Evolutionary conservation across 306 rosid species (phyloP).

Genomic region (Rosa multiflora): DNA sequence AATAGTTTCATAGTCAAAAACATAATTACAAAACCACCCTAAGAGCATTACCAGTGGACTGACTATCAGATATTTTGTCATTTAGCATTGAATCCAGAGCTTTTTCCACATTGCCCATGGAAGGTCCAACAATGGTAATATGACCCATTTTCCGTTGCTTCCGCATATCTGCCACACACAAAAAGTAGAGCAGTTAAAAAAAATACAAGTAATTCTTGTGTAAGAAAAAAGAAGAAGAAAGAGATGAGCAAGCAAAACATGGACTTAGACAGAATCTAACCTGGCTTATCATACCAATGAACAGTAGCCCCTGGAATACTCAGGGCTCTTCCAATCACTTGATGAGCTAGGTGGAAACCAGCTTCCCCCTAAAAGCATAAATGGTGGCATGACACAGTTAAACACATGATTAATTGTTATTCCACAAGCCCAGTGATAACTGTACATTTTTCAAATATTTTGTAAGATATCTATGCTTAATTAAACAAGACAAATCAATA

Average conservation of each 20-base stretch:
- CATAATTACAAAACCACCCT: neutral
- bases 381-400: neutral
- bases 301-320: slow-evolving; percentile 65
- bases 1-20: neutral
- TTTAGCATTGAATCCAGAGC: slow-evolving; percentile 42
- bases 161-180: slow-evolving; percentile 66
- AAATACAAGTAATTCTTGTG: slow-evolving; percentile 16
- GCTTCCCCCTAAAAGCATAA: slow-evolving; percentile 60
- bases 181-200: neutral
- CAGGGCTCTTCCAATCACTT: slow-evolving; percentile 64
- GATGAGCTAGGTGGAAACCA: slow-evolving; percentile 72
- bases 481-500: too few species aligned
- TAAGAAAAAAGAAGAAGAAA: neutral
- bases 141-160: slow-evolving; percentile 96
- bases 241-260: neutral
- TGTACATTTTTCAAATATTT: neutral
- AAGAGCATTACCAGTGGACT: slow-evolving; percentile 37
- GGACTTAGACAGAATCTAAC: slow-evolving; percentile 40
- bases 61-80: slow-evolving; percentile 41
- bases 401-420: neutral
- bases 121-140: slow-evolving; percentile 77
- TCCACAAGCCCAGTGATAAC: neutral
- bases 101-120: slow-evolving; percentile 52
- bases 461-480: neutral
- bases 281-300: slow-evolving; percentile 97